Evolutionary conservation across 306 rosid genomes (phyloP).

Genomic region (Fragaria iinumae): DNA sequence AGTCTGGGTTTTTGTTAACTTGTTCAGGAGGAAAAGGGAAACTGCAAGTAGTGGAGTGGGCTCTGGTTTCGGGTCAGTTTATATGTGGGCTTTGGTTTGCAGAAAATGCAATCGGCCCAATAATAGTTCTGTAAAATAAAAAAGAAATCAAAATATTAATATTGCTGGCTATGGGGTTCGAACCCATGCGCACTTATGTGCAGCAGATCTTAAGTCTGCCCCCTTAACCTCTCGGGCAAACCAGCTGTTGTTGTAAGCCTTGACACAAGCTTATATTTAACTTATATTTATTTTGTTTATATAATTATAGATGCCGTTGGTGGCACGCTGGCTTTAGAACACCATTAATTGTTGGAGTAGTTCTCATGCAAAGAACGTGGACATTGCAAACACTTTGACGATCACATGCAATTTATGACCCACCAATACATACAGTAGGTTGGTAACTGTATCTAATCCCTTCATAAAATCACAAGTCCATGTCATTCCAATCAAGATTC

Average conservation of each 20-base stretch:
- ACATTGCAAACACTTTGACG: neutral
- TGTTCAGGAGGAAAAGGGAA: slow-evolving; percentile 4
- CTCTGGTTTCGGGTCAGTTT: neutral
- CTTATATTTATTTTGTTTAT: too few relatives aligned
- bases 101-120: neutral
- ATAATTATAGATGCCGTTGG: neutral
- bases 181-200: slow-evolving; percentile 45
- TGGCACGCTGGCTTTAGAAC: neutral
- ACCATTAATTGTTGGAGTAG: neutral
- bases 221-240: slow-evolving; percentile 33
- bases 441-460: neutral
- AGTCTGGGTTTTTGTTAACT: neutral
- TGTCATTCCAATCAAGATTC: neutral
- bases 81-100: neutral
- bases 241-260: neutral
- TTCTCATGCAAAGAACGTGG: slow-evolving; percentile 33
- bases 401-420: slow-evolving; percentile 32
- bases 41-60: neutral
- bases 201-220: slow-evolving; percentile 40
- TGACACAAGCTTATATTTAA: neutral
- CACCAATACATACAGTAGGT: neutral
- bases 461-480: neutral
- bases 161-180: slow-evolving; percentile 40
- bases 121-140: too few relatives aligned
- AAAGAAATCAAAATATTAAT: accelerated